Evolutionary conservation across 352 stramenopile species (phyloP).

Genomic region (Phytophthora sp.): DNA sequence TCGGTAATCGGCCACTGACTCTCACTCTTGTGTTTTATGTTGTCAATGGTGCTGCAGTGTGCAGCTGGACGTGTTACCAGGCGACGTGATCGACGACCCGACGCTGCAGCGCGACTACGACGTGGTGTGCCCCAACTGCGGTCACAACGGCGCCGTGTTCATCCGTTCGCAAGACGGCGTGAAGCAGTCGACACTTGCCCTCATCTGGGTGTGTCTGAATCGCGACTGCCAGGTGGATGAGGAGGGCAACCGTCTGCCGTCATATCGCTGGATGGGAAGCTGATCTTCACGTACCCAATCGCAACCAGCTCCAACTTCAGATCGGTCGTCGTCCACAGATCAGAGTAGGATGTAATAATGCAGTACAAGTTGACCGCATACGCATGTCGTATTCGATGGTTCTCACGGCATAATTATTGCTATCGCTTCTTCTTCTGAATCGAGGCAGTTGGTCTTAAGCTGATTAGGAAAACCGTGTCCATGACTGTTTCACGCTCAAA

Average conservation of each 20-base stretch:
- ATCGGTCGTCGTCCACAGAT: background rate
- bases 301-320: background rate
- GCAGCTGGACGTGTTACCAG: slow-evolving; percentile 85
- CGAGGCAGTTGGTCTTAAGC: too few relatives aligned
- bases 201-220: slow-evolving; percentile 91
- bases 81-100: slow-evolving; percentile 88
- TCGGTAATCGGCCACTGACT: slow-evolving; percentile 1
- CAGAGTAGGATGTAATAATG: slow-evolving; percentile 15
- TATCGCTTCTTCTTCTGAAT: too few relatives aligned
- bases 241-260: slow-evolving; percentile 80
- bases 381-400: too few relatives aligned
- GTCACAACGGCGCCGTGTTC: slow-evolving; percentile 83
- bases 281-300: slow-evolving; percentile 2
- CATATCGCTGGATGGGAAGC: slow-evolving; percentile 89
- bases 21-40: slow-evolving; percentile 10
- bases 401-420: too few relatives aligned
- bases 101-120: slow-evolving; percentile 90
- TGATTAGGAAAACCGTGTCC: too few relatives aligned
- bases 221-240: slow-evolving; percentile 88
- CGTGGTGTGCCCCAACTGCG: slow-evolving; percentile 81
- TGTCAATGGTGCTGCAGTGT: slow-evolving; percentile 54
- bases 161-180: slow-evolving; percentile 90
- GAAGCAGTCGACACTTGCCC: slow-evolving; percentile 85
- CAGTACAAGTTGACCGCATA: background rate
- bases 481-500: too few relatives aligned